Evolutionary conservation across 371 early-diverging fungal species (phyloP), one percentile per base, ranked within the genome.

Genomic region (Caulochytrium protostelioides): DNA sequence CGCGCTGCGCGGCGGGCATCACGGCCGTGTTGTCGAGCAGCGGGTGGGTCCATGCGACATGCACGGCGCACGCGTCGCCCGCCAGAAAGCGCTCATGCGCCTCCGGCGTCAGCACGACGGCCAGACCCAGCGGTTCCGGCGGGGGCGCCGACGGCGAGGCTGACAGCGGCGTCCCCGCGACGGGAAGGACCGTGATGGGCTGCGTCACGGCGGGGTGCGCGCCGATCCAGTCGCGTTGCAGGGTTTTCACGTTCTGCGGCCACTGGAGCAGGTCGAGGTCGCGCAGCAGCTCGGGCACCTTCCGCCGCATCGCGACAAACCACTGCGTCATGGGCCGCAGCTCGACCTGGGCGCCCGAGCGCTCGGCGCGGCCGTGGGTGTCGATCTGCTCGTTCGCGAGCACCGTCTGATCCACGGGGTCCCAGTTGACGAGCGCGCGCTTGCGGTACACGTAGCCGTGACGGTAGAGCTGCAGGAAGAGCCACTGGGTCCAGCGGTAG

Each of bases 361-460:
- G 46, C 76, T 90, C 89, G 17, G 85, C 85, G 28, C 67, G 54
- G 14, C 92, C 90, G 32, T 81, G 71, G 7, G 58, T 51, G 59
- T 86, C 87, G 1, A 90, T 89, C 62, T 91, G 92, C 47, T 91
- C 92, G 49, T 91, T 91, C 0, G 92, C 89, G 31, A 91, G 52
- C 2, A 91, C 90, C 0, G 92, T 91, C 43, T 83, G 56, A 46
- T 91, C 90, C 0, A 91, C 65, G 0, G 92, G 92, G 56, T 91
- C 92, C 92, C 92, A 91, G 51, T 91, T 91, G 4, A 91, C 89
- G 6, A 75, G 50, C 0, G 84, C 83, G 36, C 81, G 77, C 43
- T 81, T 81, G 42, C 74, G 77, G 50, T 91, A 84, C 1, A 79
- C 78, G 32, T 86, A 54, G 6, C 79, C 83, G 10, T 71, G 68